Evolutionary conservation across 116 monocot species (phyloP).

Genomic region (Phalaenopsis hybrid): DNA sequence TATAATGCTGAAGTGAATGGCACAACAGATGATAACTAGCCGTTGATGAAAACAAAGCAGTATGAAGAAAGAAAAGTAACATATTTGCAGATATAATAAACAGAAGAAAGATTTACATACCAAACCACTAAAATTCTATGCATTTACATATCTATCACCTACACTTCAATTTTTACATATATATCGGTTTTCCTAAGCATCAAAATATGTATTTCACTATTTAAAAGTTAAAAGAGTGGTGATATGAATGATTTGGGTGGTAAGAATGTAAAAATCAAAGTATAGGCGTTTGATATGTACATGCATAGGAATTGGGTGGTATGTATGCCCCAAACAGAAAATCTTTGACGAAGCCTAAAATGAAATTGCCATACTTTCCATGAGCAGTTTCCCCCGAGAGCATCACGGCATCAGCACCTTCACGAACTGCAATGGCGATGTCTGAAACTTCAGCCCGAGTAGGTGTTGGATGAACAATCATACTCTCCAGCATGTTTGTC

Average conservation of each 20-base stretch:
- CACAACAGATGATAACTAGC: not conserved
- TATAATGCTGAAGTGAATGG: not conserved
- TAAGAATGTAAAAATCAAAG: too few relatives aligned
- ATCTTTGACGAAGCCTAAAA: not conserved
- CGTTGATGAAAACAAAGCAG: not conserved
- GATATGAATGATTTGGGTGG: too few relatives aligned
- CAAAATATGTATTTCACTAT: too few relatives aligned
- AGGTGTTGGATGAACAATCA: conserved; percentile 99
- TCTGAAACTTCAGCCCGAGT: conserved; percentile 98
- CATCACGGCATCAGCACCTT: conserved; percentile 96
- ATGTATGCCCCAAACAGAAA: not conserved
- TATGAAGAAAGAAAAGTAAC: not conserved
- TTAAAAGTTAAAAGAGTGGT: too few relatives aligned
- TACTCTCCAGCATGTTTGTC: conserved; percentile 99
- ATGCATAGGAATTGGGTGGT: too few relatives aligned
- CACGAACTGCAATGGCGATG: conserved; percentile 99
- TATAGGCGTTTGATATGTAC: too few relatives aligned
- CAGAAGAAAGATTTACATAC: too few relatives aligned
- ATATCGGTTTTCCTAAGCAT: too few relatives aligned
- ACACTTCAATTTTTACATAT: too few relatives aligned
- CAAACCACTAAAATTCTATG: too few relatives aligned
- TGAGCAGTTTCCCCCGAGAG: conserved; percentile 99
- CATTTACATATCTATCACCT: too few relatives aligned
- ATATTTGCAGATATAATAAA: not conserved
- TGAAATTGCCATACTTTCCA: conserved; percentile 74